A percentile compares a stretch with the other conserved stretches of the same genome.
phyloP scores from a whole-genome alignment of 1,139 yeast genomes.

The Geotrichum carabidarum region DNA sequence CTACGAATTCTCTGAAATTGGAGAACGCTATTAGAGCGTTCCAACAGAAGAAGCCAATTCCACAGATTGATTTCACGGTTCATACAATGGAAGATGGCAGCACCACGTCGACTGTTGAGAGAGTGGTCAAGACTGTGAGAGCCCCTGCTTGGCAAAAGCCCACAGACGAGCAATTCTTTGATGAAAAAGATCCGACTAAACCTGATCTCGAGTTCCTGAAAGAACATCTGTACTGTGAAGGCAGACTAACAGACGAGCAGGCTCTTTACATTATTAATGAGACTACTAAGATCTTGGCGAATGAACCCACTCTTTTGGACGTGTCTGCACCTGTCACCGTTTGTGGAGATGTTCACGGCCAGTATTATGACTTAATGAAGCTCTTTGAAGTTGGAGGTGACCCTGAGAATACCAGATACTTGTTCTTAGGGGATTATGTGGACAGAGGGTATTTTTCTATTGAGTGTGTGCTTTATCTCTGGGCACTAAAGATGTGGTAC shows the following conservation, averaged over 20 bases:
- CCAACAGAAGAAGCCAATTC: slow-evolving; percentile 46
- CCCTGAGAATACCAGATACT: slow-evolving; percentile 68
- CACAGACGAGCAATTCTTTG: slow-evolving; percentile 62
- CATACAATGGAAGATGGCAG: slow-evolving; percentile 70
- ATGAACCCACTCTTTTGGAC: slow-evolving; percentile 73
- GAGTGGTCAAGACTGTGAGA: slow-evolving; percentile 59
- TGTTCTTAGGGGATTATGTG: slow-evolving; percentile 92
- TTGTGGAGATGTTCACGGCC: slow-evolving; percentile 97
- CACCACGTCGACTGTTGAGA: slow-evolving; percentile 56
- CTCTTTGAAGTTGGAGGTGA: slow-evolving; percentile 92
- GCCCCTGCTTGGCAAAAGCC: slow-evolving; percentile 71
- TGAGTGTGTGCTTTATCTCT: slow-evolving; percentile 78
- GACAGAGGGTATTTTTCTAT: slow-evolving; percentile 94
- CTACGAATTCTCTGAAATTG: slow-evolving; percentile 24
- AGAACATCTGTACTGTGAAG: slow-evolving; percentile 75
- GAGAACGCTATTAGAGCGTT: slow-evolving; percentile 76
- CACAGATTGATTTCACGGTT: slow-evolving; percentile 46
- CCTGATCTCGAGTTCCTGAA: slow-evolving; percentile 71
- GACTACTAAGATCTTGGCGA: slow-evolving; percentile 62
- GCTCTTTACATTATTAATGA: slow-evolving; percentile 59
- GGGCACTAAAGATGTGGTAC: slow-evolving; percentile 73
- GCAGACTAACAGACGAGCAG: slow-evolving; percentile 69
- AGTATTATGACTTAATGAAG: slow-evolving; percentile 84
- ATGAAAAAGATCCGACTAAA: slow-evolving; percentile 44
- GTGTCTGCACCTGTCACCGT: slow-evolving; percentile 94